Base-by-base conservation (phyloP, 805 yeast genomes). In the Candida awuae region DNA sequence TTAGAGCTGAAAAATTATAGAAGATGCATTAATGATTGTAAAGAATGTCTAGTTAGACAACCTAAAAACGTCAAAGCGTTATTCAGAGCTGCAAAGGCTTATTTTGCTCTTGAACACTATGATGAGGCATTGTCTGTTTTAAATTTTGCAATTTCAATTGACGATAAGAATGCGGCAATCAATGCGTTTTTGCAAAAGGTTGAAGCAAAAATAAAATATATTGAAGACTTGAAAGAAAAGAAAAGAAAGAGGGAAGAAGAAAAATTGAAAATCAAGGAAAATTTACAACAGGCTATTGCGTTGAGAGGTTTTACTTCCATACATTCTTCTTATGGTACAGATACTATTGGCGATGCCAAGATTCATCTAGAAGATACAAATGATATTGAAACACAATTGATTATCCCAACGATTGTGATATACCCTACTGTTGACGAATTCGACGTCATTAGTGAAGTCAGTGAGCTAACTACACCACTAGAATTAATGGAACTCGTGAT, bases 371-470 rank as follows among this genome's bases (percentile, higher is more conserved):
- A 82, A 56, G 78, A 81, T 46, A 67, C 73, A 13, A 52, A 65
- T 30, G 92, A 84, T 61, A 70, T 67, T 46, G 86, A 82, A 50
- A 79, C 95, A 0, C 88, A 84, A 52, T 62, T 90, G 34, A 69
- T 82, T n/a, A 70, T 86, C 49, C 95, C 97, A 0, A 82, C 88
- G 0, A 67, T 81, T 65, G 65, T 85, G 4, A 59, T 88, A 41
- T 90, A 86, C 50, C 97, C 97, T 17, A 73, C 87, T 2, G 75
- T 75, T 4, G 81, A 82, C 56, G 92, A 85, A 56, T 84, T 86
- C 49, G 97, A 90, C 58, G 79, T 80, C 50, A 66, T 90, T 29
- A 83, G 78, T 2, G 80, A 78, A 44, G 71, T 82, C 6, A 75
- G 90, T 43, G 96, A 87, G 58, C 61, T 78, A 27, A 67, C 80